Percentiles rank a stretch among this genome's conserved stretches.
phyloP scores from a whole-genome alignment of 2,329 filamentous ascomycete genomes.

The Apiospora koreana region DNA sequence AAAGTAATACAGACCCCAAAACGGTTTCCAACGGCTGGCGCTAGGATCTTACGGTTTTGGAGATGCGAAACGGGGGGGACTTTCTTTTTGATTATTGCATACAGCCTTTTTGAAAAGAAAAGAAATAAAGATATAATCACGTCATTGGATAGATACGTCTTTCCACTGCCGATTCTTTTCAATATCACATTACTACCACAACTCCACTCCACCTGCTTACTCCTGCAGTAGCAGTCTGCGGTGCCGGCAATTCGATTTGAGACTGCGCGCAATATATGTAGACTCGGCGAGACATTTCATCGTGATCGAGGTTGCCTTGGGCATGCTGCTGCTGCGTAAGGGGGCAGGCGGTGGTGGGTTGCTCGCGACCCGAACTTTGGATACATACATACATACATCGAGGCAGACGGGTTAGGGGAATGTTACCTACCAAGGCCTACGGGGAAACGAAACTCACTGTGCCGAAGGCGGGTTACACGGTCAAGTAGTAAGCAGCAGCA shows the following conservation, averaged over 20 bases:
- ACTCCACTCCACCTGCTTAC: neutral
- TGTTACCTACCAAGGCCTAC: neutral
- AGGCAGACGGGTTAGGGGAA: neutral
- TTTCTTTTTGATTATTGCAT: neutral
- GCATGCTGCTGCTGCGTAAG: neutral
- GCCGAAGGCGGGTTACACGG: neutral
- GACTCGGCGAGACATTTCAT: neutral
- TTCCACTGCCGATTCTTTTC: neutral
- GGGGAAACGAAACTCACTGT: neutral
- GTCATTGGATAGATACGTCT: neutral
- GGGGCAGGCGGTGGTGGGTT: no score
- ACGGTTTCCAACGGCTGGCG: neutral
- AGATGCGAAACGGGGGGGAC: neutral
- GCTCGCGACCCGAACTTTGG: no score
- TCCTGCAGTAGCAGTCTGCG: neutral
- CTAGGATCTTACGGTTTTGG: neutral
- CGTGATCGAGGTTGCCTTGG: neutral
- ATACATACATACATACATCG: no score
- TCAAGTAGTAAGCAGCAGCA: neutral
- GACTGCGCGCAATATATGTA: neutral
- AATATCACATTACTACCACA: neutral
- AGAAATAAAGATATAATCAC: neutral
- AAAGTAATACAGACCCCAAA: constrained; percentile 35
- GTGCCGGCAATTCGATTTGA: neutral
- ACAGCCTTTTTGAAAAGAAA: neutral